Evolutionary conservation across 106 monocot species (phyloP), one percentile per base, ranked within the genome.

Genomic region (Gastrodia elata): DNA sequence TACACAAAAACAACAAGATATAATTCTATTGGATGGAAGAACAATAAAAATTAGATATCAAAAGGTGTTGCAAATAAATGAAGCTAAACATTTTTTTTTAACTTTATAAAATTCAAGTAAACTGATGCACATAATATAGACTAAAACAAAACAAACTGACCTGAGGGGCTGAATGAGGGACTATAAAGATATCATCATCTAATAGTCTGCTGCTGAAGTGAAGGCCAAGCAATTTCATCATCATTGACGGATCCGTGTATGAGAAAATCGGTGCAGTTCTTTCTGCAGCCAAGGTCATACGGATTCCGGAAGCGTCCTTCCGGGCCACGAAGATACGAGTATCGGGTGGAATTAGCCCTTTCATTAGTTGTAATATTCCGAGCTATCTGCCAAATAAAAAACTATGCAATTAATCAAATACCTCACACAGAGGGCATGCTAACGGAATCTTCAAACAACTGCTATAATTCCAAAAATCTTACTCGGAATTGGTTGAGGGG

Each of bases 311-410:
- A 85, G 9, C 75, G 80, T 1, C 96, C 96, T 0, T 89, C 88
- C 42, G 92, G 85, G 42, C 92, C 89, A 55, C 76, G 82, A 75
- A 96, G 92, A 81, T 96, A 96, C 8, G 82, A 58, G 73, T 96
- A 96, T 4, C 96, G 85, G 37, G 64, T 64, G 44, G 85, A 67
- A 77, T 96, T 96, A 18, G 90, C 84, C 71, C 82, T 38, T 83
- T 96, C 92, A 75, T 96, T 96, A 15, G 92, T 96, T 18, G 96
- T 92, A 44, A 96, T 86, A 68, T 96, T 96, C 24, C 82, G 83
- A 44, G 92, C 92, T 69, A 96, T 90, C 96, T 96, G 84, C 70
- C n/a, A 77, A 48, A 41, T 32, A 0, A 59, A 44, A 48, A 52
- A 52, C 52, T 22, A 52, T 52, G 6, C 13, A 46, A 46, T 46